Percentiles rank a stretch among this genome's conserved stretches.
These are phyloP conservation scores for Rhizopogon vesiculosus DNA, from an alignment of 768 basidiomycete genomes.

Conservation along the genomic window DNA sequence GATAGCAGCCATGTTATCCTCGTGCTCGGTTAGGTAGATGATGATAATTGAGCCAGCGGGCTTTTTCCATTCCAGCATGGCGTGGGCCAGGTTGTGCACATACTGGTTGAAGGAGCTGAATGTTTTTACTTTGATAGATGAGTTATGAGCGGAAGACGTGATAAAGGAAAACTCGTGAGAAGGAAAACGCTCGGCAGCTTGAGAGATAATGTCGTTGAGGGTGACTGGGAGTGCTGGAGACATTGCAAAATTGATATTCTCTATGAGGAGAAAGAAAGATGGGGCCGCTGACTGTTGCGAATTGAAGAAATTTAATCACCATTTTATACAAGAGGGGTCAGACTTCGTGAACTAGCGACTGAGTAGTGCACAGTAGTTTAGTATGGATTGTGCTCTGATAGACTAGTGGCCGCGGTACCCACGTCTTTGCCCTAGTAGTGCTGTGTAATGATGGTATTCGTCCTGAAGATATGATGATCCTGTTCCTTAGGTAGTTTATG, in stretches of 20 bases:
- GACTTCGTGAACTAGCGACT: too few relatives aligned
- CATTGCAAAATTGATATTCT: background rate
- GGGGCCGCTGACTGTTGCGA: too few relatives aligned
- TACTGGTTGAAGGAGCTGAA: constrained; percentile 4
- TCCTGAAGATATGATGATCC: too few relatives aligned
- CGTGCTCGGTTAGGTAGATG: constrained; percentile 5
- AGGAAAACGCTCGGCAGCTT: constrained; percentile 2
- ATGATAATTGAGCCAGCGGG: constrained; percentile 2
- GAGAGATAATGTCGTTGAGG: constrained; percentile 2
- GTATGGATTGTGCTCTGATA: too few relatives aligned
- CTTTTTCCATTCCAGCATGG: constrained; percentile 2
- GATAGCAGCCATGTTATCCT: constrained; percentile 7
- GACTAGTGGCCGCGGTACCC: too few relatives aligned
- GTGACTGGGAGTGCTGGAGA: constrained; percentile 1
- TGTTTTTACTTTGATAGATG: constrained; percentile 1
- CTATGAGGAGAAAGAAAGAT: background rate
- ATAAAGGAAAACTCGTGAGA: constrained; percentile 2
- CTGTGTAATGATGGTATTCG: too few relatives aligned
- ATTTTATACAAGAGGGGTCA: too few relatives aligned
- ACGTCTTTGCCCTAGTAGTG: too few relatives aligned
- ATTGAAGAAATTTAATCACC: too few relatives aligned
- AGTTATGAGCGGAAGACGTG: constrained; percentile 3
- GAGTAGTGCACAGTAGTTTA: too few relatives aligned
- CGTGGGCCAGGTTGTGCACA: constrained; percentile 5
- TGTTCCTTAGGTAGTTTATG: too few relatives aligned